Evolutionary conservation across 2,329 filamentous ascomycete genomes (phyloP), one percentile per base, ranked within the genome.

Genomic region (Plenodomus biglobosus): DNA sequence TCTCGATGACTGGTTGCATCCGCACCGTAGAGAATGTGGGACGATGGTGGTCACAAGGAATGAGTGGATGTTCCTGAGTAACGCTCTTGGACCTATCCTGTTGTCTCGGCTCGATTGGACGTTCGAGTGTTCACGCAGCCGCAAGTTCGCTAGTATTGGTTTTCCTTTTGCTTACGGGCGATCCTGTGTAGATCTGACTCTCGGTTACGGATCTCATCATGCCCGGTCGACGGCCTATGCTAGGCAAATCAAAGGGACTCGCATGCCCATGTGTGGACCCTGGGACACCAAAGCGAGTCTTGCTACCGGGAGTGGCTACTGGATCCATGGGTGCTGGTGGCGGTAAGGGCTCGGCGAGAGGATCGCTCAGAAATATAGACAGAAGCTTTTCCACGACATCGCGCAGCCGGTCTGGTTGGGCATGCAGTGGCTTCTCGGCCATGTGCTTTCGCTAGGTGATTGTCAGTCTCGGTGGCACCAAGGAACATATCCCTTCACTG

Each of bases 311-410:
- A 8, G 68, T 70, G n/a, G 63, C 53, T 2, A 64, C 50, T 11
- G 53, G 39, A 38, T 66, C 49, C 4, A 36, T 24, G 3, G 52
- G 11, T 8, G 55, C 46, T 4, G 58, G 52, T 5, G 20, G 35
- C 2, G 58, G 52, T 10, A 59, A 27, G 1, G 61, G 55, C 24
- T 63, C 51, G 8, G 61, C 55, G 5, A 78, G 53, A 4, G 76
- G 76, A 58, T 80, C 76, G 8, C 51, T 68, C 46, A 76, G 76
- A 47, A 77, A 80, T 3, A 80, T 66, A 0, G 58, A 64, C 1
- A 80, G 64, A 1, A 80, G 58, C 50, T 68, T 70, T 42, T 80
- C 78, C 1, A 78, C 77, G 0, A 73, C 69, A 40, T 80, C 75
- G 16, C 76, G 70, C 32, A 80, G 55, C n/a, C 59, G 63, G 36